Conservation (phyloP, 208 protist genomes). For the Porcisia hertigi region DNA sequence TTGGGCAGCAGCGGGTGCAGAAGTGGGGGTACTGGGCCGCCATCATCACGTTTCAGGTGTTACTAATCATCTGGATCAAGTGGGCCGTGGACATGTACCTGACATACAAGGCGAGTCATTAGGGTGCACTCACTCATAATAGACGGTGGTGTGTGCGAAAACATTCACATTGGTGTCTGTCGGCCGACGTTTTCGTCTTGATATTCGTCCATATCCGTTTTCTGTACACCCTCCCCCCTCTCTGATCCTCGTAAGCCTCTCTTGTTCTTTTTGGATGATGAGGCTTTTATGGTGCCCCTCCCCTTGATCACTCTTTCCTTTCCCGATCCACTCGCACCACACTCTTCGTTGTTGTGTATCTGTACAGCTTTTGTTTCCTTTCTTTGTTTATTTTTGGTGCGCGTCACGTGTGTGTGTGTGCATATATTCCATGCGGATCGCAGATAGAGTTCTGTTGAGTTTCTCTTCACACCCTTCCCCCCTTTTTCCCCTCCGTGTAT, state of each 20-base stretch:
- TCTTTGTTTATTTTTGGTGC: too few species aligned
- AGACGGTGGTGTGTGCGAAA: neutral
- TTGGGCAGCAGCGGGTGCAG: conserved; percentile 11
- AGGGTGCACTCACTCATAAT: neutral
- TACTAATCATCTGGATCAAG: conserved; percentile 63
- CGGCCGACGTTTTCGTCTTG: neutral
- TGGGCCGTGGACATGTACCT: conserved; percentile 65
- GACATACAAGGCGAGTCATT: conserved; percentile 23
- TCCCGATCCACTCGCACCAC: neutral
- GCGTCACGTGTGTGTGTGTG: too few species aligned
- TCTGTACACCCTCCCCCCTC: neutral
- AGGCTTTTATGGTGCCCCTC: neutral
- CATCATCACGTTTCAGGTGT: conserved; percentile 58
- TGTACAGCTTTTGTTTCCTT: neutral
- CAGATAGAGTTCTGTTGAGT: too few species aligned
- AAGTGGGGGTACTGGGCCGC: conserved; percentile 55
- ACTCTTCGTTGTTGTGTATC: neutral
- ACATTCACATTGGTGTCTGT: neutral
- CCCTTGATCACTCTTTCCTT: neutral
- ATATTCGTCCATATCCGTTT: neutral
- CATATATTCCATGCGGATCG: neutral
- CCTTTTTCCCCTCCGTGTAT: too few species aligned
- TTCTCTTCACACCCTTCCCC: too few species aligned
- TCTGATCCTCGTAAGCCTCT: neutral
- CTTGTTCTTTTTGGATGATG: neutral